Evolutionary conservation across 2,329 filamentous ascomycete species (phyloP).

Genomic region (Berkeleyomyces basicola): DNA sequence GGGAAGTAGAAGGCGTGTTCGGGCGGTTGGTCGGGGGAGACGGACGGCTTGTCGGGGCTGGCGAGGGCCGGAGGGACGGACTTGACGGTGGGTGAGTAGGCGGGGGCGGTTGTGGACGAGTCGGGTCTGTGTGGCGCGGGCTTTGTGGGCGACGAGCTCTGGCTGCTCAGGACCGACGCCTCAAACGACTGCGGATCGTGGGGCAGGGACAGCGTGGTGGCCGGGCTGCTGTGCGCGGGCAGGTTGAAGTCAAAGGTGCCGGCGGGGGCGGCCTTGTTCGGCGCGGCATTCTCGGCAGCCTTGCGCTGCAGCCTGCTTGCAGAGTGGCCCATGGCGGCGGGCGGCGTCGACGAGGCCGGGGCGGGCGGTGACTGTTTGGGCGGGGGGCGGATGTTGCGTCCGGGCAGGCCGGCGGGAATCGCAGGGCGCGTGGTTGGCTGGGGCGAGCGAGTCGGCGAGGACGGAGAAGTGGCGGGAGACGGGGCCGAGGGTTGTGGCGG

Average conservation of each 20-base stretch:
- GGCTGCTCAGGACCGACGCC: background rate
- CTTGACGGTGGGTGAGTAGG: too few relatives aligned
- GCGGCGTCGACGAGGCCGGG: background rate
- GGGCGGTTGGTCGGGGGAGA: conserved; percentile 17
- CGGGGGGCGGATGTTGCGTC: conserved; percentile 17
- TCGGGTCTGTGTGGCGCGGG: background rate
- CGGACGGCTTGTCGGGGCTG: background rate
- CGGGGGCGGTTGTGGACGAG: background rate
- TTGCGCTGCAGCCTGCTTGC: background rate
- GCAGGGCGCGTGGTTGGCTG: background rate
- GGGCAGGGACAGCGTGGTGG: too few relatives aligned
- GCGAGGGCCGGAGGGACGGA: background rate
- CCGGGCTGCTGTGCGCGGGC: background rate
- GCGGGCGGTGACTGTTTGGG: background rate
- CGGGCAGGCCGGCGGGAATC: conserved; percentile 17
- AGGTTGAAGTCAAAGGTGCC: too few relatives aligned
- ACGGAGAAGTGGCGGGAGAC: background rate
- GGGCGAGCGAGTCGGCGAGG: background rate
- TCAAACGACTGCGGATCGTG: too few relatives aligned
- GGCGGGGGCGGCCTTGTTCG: background rate
- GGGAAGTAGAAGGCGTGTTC: conserved; percentile 25
- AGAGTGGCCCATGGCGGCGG: conserved; percentile 6
- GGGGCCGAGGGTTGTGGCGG: too few relatives aligned
- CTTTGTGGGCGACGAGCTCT: background rate
- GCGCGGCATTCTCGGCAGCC: background rate